phyloP scores from a whole-genome alignment of 768 basidiomycete species.

The Imleria badia region DNA sequence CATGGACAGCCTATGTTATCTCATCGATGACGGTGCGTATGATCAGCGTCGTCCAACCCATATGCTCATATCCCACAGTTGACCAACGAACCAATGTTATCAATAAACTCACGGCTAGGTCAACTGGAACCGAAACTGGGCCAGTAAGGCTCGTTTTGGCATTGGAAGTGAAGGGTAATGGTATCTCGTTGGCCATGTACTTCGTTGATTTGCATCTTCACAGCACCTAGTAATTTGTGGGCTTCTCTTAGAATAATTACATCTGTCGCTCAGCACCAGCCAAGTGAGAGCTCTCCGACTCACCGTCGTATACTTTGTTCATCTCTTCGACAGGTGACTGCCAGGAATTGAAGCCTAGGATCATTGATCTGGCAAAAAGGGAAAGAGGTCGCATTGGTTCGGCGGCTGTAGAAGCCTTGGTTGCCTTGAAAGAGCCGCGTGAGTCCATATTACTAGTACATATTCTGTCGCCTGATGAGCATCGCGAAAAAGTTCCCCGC shows the following conservation, averaged over 20 bases:
- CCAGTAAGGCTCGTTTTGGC: neutral
- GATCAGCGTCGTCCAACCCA: neutral
- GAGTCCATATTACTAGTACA: neutral
- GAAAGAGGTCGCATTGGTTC: neutral
- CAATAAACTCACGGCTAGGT: neutral
- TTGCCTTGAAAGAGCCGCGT: neutral
- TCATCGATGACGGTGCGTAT: neutral
- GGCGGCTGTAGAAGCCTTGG: conserved; percentile 4
- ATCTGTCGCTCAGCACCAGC: neutral
- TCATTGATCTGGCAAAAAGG: neutral
- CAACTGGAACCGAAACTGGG: neutral
- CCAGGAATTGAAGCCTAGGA: neutral
- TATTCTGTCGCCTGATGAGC: neutral
- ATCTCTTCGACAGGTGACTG: neutral
- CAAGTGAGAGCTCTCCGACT: neutral
- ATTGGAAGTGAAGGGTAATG: conserved; percentile 4
- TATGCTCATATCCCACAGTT: neutral
- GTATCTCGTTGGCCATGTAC: neutral
- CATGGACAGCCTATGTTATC: neutral
- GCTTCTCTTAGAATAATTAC: conserved; percentile 1
- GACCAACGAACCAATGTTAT: neutral
- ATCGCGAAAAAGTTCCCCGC: neutral
- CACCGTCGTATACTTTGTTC: neutral
- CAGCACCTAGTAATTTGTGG: neutral
- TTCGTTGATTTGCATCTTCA: neutral